Evolutionary conservation across 352 stramenopile genomes (phyloP).

Genomic region (Thraustotheca clavata): DNA sequence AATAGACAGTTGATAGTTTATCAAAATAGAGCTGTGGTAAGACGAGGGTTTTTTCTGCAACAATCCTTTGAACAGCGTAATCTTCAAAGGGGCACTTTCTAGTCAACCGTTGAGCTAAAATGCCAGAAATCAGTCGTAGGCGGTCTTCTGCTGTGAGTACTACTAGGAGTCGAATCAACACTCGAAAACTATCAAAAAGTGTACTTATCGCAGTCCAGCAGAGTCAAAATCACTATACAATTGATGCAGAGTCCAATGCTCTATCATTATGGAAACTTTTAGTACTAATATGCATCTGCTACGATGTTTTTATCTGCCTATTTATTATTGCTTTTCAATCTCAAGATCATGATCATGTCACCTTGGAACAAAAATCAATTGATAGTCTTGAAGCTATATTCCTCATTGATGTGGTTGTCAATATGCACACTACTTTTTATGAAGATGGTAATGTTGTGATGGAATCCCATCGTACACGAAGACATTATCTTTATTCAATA

Average conservation of each 20-base stretch:
- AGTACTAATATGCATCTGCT: constrained; percentile 42
- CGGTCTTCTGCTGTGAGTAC: not conserved
- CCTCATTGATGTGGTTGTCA: not conserved
- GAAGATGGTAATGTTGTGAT: constrained; percentile 6
- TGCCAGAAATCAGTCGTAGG: not conserved
- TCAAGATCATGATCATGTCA: not conserved
- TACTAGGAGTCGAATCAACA: constrained; percentile 4
- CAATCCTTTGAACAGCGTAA: too few species aligned
- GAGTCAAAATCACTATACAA: constrained; percentile 21
- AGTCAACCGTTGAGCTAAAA: not conserved
- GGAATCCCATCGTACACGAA: not conserved
- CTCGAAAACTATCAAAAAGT: constrained; percentile 11
- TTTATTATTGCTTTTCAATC: constrained; percentile 30
- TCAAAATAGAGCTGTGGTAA: too few species aligned
- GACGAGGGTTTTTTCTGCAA: too few species aligned
- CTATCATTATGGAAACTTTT: constrained; percentile 47
- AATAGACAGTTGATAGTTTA: too few species aligned
- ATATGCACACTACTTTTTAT: constrained; percentile 1
- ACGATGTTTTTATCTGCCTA: constrained; percentile 38
- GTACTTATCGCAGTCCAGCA: constrained; percentile 12
- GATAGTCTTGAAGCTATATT: not conserved
- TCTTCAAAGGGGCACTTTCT: constrained; percentile 19
- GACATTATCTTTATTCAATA: constrained; percentile 1
- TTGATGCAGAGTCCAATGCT: constrained; percentile 44
- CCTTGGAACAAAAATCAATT: not conserved